These are phyloP conservation scores for Coniochaeta pulveracea DNA, from an alignment of 2,329 filamentous ascomycete genomes.

Conservation along the genomic window DNA sequence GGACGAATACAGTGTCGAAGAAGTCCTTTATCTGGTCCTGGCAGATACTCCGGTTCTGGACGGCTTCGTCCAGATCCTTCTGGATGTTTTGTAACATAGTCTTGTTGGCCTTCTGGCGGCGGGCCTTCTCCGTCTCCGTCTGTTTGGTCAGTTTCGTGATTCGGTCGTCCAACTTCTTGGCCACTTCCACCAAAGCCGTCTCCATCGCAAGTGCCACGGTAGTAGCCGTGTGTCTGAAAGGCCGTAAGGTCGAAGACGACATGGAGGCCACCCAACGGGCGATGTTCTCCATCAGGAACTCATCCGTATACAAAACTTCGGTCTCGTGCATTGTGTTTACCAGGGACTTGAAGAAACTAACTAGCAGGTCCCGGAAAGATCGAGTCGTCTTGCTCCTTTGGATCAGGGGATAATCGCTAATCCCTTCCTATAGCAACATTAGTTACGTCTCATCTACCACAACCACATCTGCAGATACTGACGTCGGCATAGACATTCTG, in stretches of 20 bases:
- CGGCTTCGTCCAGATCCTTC: conserved; percentile 57
- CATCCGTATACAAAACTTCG: conserved; percentile 68
- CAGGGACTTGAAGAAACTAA: conserved; percentile 68
- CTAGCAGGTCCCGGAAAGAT: conserved; percentile 66
- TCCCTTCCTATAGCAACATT: conserved; percentile 42
- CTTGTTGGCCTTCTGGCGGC: conserved; percentile 62
- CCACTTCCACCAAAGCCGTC: conserved; percentile 51
- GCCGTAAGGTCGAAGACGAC: conserved; percentile 77
- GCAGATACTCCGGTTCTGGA: conserved; percentile 56
- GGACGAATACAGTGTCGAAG: conserved; percentile 87
- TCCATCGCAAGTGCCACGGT: conserved; percentile 73
- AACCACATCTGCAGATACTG: conserved; percentile 15
- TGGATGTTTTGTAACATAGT: conserved; percentile 64
- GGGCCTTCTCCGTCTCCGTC: conserved; percentile 61
- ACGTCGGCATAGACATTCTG: conserved; percentile 79
- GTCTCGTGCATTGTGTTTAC: conserved; percentile 71
- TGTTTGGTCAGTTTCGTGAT: conserved; percentile 70
- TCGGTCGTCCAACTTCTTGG: conserved; percentile 35
- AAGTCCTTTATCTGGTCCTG: conserved; percentile 69
- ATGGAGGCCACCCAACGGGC: conserved; percentile 83
- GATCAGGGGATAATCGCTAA: conserved; percentile 85
- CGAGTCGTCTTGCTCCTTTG: conserved; percentile 66
- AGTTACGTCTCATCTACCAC: not conserved
- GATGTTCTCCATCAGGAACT: conserved; percentile 74
- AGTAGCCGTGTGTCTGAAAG: conserved; percentile 90